Evolutionary conservation across 306 rosid genomes (phyloP).

Genomic region (Boehmeria nivea): DNA sequence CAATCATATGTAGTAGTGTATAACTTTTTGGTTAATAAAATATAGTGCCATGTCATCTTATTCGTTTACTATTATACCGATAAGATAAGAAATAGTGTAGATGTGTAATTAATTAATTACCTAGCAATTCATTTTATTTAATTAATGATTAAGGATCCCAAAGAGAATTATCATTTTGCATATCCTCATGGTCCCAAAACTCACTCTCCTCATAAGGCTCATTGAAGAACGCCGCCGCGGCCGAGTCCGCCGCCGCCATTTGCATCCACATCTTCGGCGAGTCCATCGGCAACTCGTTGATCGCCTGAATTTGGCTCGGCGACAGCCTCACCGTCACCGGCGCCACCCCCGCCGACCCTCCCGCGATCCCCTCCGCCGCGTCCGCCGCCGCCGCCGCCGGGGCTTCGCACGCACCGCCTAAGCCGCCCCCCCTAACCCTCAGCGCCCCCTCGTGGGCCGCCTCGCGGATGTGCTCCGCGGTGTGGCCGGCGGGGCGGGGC

Average conservation of each 20-base stretch:
- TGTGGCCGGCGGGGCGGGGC: conserved; percentile 45
- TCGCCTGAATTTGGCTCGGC: conserved; percentile 70
- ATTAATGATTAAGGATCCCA: conserved; percentile 32
- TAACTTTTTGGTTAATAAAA: too few relatives aligned
- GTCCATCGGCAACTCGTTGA: conserved; percentile 75
- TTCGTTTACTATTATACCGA: too few relatives aligned
- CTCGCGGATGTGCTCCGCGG: conserved; percentile 46
- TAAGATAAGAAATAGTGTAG: too few relatives aligned
- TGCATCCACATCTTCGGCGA: conserved; percentile 90
- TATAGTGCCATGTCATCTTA: too few relatives aligned
- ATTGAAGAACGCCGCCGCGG: conserved; percentile 26
- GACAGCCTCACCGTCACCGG: conserved; percentile 55
- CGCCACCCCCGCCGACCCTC: conserved; percentile 5
- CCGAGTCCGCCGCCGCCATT: conserved; percentile 33
- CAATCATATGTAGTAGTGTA: too few relatives aligned
- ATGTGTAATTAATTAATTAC: background rate
- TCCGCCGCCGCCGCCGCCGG: background rate
- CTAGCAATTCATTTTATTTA: too few relatives aligned
- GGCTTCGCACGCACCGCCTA: too few relatives aligned
- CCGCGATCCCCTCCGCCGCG: too few relatives aligned
- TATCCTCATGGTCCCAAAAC: conserved; percentile 18
- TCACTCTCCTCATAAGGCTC: conserved; percentile 25
- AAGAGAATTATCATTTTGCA: conserved; percentile 26
- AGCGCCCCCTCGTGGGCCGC: conserved; percentile 83
- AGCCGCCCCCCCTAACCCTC: conserved; percentile 20